phyloP scores from a whole-genome alignment of 2,329 filamentous ascomycete species.

The Neurospora sp. region DNA sequence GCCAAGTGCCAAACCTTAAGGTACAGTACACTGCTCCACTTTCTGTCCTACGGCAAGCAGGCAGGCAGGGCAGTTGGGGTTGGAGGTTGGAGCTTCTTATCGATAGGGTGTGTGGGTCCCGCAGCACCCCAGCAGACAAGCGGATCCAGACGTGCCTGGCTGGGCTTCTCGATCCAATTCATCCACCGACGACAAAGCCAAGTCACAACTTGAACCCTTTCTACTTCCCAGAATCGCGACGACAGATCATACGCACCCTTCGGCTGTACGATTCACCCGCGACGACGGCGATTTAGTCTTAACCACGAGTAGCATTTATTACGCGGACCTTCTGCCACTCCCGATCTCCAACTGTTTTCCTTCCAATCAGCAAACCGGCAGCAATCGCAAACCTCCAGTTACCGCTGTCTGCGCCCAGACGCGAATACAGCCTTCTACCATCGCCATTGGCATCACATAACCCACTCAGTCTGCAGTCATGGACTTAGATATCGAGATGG shows the following conservation, averaged over 20 bases:
- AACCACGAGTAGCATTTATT: neutral
- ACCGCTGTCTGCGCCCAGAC: neutral
- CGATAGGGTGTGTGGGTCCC: neutral
- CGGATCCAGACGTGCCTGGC: neutral
- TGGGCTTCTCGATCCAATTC: neutral
- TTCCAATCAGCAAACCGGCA: neutral
- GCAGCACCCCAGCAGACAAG: neutral
- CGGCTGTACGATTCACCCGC: neutral
- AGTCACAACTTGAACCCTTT: neutral
- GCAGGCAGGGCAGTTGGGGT: neutral
- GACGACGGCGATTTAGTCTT: neutral
- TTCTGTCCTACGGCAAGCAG: neutral
- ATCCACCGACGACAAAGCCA: neutral
- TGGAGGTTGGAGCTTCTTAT: neutral
- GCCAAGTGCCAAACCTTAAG: neutral
- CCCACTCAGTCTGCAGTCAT: slow-evolving; percentile 27
- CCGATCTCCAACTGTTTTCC: neutral
- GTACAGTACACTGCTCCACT: neutral
- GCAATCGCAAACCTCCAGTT: neutral
- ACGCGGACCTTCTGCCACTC: neutral
- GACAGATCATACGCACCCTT: neutral
- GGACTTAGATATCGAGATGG: slow-evolving; percentile 67
- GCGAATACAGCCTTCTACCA: neutral
- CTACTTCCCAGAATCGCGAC: neutral
- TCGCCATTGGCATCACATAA: neutral